These are phyloP conservation scores for Cornus controversa DNA, from an alignment of 148 eudicot species.

Conservation along the genomic window DNA sequence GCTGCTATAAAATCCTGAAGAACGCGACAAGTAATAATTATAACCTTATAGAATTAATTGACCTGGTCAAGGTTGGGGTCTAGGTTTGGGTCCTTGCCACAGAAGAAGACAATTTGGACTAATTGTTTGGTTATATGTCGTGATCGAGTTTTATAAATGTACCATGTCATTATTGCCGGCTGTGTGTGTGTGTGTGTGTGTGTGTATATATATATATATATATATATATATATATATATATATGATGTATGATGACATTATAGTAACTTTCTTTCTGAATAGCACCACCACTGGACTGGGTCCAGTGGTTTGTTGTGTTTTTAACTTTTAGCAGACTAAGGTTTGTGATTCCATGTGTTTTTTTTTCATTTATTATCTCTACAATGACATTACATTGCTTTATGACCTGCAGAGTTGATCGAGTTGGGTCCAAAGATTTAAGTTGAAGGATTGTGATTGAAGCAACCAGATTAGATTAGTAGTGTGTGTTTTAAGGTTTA, in stretches of 20 bases:
- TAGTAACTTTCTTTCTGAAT: conserved; percentile 9
- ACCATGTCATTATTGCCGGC: not conserved
- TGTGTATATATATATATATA: not conserved
- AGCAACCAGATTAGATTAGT: not conserved
- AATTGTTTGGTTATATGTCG: not conserved
- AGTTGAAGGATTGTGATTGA: not conserved
- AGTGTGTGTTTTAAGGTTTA: not conserved
- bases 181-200: too few species aligned
- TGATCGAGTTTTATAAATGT: not conserved
- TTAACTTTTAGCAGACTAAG: conserved; percentile 14
- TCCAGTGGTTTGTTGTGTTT: not conserved
- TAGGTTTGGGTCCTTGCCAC: not conserved
- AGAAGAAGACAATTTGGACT: not conserved
- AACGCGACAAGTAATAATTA: too few species aligned
- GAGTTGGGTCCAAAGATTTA: not conserved
- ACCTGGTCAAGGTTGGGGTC: not conserved
- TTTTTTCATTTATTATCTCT: not conserved
- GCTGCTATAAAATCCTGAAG: too few species aligned
- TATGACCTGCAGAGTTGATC: not conserved
- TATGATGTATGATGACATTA: not conserved
- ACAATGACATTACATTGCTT: not conserved
- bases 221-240: too few species aligned
- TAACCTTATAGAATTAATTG: too few species aligned
- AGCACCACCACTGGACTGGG: conserved; percentile 7
- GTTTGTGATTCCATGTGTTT: conserved; percentile 5